phyloP scores from a whole-genome alignment of 495 filamentous ascomycete species.

The Aspergillus biplanus region DNA sequence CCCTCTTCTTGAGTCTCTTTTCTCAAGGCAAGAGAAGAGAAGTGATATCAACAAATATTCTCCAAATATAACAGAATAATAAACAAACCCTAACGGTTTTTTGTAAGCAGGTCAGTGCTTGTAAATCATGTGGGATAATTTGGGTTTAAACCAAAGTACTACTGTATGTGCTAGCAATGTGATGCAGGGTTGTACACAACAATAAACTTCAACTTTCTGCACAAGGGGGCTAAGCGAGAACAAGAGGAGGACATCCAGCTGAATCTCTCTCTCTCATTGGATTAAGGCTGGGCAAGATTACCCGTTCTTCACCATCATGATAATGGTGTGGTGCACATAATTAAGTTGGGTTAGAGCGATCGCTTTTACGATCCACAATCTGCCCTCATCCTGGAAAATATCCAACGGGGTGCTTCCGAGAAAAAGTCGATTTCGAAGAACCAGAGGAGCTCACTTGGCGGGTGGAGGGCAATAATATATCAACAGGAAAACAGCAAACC shows the following conservation, averaged over 20 bases:
- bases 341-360: slow-evolving; percentile 23
- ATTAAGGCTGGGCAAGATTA: background rate
- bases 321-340: background rate
- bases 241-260: slow-evolving; percentile 5
- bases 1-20: too few species aligned
- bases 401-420: slow-evolving; percentile 9
- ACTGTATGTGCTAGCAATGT: slow-evolving; percentile 2
- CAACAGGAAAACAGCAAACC: background rate
- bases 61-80: too few species aligned
- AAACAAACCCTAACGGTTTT: slow-evolving; percentile 2
- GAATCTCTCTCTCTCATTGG: slow-evolving; percentile 13
- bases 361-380: slow-evolving; percentile 19
- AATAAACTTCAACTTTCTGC: slow-evolving; percentile 16
- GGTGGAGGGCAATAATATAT: background rate
- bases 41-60: too few species aligned
- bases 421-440: background rate
- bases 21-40: too few species aligned
- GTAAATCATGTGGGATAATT: slow-evolving; percentile 8
- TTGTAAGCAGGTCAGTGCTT: slow-evolving; percentile 3
- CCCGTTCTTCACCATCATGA: background rate
- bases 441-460: background rate
- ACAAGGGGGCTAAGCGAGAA: slow-evolving; percentile 1
- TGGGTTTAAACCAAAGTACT: slow-evolving; percentile 8
- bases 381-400: slow-evolving; percentile 7
- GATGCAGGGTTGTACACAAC: slow-evolving; percentile 15